Base-by-base conservation (phyloP, 176 grass and related monocot species). In the Juncus inflexus region DNA sequence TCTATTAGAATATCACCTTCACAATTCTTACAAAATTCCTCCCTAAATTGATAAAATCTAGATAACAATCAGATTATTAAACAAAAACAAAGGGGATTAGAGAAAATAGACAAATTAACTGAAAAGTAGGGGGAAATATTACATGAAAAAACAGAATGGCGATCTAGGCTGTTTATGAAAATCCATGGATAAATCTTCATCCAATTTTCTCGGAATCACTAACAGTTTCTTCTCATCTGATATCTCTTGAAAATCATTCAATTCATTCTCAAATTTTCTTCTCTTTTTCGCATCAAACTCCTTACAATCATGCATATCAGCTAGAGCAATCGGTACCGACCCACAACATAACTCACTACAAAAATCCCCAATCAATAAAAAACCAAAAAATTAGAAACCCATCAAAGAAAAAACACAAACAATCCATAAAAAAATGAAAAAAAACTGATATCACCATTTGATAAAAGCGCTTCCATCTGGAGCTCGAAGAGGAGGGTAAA, bases 231-330 rank as follows among this genome's bases (percentile, higher is more conserved):
- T 70, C 42, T 14, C 35, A 37, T 52, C 12, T 15, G 19, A 3
- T 50, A 35, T 42, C 55, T 69, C 42, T 70, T 42, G 35, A 40
- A 58, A 3, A 6, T 35, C 61, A 43, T 36, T 39, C 16, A 28
- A 37, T 11, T 52, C 9, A 63, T 74, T 40, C 58, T 37, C 47
- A 12, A 4, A 47, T 5, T 51, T 61, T 68, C 41, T 66, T 49
- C 39, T 38, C 63, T 41, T 71, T 38, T 59, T 71, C 54, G 37
- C 39, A 2, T 45, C 57, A 3, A 71, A 9, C 52, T 43, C 52
- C 53, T 58, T 52, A 60, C 75, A 77, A 19, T 77, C 75, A 19
- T 77, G 75, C 75, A 77, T 77, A 12, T 77, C 75, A 19, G 36
- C 55, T 37, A 77, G 64, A 60, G 75, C 75, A 42, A 77, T 66